Percentiles rank a stretch among this genome's conserved stretches.
These are phyloP conservation scores for Neonothopanus nambi DNA, from an alignment of 1,284 basidiomycete species.

Conservation along the genomic window DNA sequence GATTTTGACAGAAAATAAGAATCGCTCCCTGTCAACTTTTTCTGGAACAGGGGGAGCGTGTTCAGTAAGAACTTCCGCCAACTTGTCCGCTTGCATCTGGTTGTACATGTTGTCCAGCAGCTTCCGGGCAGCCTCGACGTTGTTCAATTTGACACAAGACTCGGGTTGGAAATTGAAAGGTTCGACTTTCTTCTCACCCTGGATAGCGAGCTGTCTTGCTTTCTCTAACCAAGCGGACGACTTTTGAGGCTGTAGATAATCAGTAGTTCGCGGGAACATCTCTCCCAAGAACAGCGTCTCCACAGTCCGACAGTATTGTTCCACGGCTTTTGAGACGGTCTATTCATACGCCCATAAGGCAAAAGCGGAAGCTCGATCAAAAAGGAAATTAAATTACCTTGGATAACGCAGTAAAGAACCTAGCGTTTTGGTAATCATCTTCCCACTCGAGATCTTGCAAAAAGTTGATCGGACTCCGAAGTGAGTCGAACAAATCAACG, in stretches of 20 bases:
- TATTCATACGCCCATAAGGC: conserved; percentile 34
- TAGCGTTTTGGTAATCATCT: conserved; percentile 85
- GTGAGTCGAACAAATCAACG: conserved; percentile 92
- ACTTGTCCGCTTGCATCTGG: conserved; percentile 88
- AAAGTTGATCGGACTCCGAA: conserved; percentile 89
- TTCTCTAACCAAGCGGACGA: conserved; percentile 95
- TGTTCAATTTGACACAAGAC: conserved; percentile 97
- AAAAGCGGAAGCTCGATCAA: not conserved
- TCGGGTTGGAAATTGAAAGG: conserved; percentile 93
- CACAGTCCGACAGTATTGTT: conserved; percentile 87
- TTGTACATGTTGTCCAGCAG: conserved; percentile 93
- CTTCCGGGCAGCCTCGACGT: conserved; percentile 89
- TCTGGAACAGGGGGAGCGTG: conserved; percentile 70
- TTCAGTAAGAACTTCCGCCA: conserved; percentile 66
- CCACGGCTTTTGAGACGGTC: conserved; percentile 90
- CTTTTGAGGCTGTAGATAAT: conserved; percentile 77
- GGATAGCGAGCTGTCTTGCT: conserved; percentile 76
- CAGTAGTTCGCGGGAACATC: conserved; percentile 86
- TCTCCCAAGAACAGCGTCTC: conserved; percentile 92
- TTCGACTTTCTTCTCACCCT: conserved; percentile 88
- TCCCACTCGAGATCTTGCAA: conserved; percentile 91
- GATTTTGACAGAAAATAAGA: conserved; percentile 94
- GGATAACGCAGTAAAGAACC: conserved; percentile 86
- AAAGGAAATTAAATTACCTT: conserved; percentile 57
- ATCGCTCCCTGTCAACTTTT: conserved; percentile 64